Base-by-base conservation (phyloP, 208 protist species). In the Angomonas deanei region DNA sequence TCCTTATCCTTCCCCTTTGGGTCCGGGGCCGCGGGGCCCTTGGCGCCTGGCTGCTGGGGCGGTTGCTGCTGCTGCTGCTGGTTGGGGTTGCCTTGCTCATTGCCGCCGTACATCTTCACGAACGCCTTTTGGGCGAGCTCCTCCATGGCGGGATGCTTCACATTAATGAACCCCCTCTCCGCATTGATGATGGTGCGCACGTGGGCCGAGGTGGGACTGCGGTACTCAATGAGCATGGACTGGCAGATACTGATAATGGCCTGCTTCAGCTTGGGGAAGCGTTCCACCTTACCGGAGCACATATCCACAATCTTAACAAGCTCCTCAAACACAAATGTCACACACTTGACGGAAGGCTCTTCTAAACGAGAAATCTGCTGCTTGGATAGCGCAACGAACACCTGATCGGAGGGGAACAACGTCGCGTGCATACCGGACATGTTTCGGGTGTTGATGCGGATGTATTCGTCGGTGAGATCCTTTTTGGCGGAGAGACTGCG, bases 131-230 rank as follows among this genome's bases (percentile, higher is more conserved):
- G 82, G 46, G 76, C 75, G 31, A 94, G 72, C 62, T 88, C 64
- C 68, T 93, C 78, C 88, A 97, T 94, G 74, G 78, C 73, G 6
- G 86, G 88, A 64, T 97, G 86, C 70, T 92, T 96, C 34, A 97
- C 97, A 84, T 99, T 99, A 63, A 99, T 98, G 70, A 97, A 98
- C 33, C 93, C 88, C n/a, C 94, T 76, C 71, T 99, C 96, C 36
- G 97, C 96, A 31, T 72, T 76, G 61, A 99, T 97, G 46, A 98
- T 75, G 66, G 94, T 97, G 64, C 80, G 78, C 47, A 99, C 93
- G 80, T 97, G 93, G 1, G 39, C 36, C 49, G 82, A 86, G 8
- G 91, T 92, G 10, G 93, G 93, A 0, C 21, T n/a, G 57, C 80
- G 82, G 72, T 78, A 94, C 70, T 93, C 78, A 24, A 77, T 59